Evolutionary conservation across 345 rosid species (phyloP).

Genomic region (Tarenaya hassleriana): DNA sequence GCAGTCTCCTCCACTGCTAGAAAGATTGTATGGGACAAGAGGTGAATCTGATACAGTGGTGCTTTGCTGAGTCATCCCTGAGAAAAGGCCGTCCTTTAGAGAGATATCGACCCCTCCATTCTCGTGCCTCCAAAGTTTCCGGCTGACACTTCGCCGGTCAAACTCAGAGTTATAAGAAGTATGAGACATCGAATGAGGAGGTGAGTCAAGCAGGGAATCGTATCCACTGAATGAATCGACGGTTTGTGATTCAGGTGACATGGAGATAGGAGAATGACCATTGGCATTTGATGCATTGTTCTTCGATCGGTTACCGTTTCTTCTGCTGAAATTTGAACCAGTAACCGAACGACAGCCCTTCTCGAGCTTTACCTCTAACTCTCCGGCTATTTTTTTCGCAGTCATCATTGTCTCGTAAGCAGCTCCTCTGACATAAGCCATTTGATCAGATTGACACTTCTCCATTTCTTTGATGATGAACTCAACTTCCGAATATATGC

Average conservation of each 20-base stretch:
- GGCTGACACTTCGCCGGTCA: constrained; percentile 57
- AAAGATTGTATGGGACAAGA: constrained; percentile 31
- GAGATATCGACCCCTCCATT: constrained; percentile 67
- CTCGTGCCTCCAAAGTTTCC: constrained; percentile 39
- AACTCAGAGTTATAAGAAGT: constrained; percentile 32
- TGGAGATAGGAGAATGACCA: constrained; percentile 40
- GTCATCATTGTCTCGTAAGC: constrained; percentile 86
- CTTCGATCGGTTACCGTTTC: constrained; percentile 10
- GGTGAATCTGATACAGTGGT: constrained; percentile 33
- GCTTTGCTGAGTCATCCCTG: constrained; percentile 33
- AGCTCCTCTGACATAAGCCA: constrained; percentile 88
- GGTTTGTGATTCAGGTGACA: constrained; percentile 82
- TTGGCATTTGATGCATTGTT: constrained; percentile 22
- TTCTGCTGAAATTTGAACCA: constrained; percentile 44
- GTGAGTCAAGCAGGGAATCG: constrained; percentile 52
- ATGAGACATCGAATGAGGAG: constrained; percentile 26
- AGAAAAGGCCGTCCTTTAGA: constrained; percentile 73
- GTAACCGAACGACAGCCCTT: constrained; percentile 54
- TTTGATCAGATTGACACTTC: constrained; percentile 71
- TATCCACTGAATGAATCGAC: constrained; percentile 32
- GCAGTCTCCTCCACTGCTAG: constrained; percentile 31
- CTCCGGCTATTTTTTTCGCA: constrained; percentile 56
- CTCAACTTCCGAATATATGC: constrained; percentile 70
- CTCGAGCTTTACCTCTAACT: constrained; percentile 50
- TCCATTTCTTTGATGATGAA: constrained; percentile 71